phyloP scores from a whole-genome alignment of 2,329 filamentous ascomycete genomes.

The Pestalotiopsis fici region DNA sequence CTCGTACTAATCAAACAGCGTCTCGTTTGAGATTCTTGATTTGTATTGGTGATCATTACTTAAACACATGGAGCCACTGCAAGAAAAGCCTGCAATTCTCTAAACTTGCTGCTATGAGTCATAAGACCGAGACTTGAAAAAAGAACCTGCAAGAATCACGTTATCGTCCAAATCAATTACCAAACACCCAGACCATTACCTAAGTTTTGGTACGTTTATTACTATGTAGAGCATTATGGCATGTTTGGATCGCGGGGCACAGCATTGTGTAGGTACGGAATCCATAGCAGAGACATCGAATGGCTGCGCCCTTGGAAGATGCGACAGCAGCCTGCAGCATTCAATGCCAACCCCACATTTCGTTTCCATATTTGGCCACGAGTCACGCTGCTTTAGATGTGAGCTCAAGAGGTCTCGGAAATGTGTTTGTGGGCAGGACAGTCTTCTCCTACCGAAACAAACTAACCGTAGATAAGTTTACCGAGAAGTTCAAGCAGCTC shows the following conservation, averaged over 20 bases:
- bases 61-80: neutral
- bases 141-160: neutral
- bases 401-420: neutral
- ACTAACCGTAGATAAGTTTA: no score
- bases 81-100: neutral
- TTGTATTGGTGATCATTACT: slow-evolving; percentile 1
- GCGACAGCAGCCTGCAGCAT: neutral
- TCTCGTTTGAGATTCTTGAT: neutral
- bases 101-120: neutral
- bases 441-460: no score
- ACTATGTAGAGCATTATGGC: neutral
- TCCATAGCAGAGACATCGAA: neutral
- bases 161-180: neutral
- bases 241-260: neutral
- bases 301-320: neutral
- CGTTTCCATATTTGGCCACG: neutral
- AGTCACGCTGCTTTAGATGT: neutral
- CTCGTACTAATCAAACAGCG: neutral
- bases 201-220: no score
- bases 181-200: no score
- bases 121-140: neutral
- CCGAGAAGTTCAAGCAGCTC: no score
- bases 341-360: neutral
- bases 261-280: neutral
- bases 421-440: neutral